phyloP scores from a whole-genome alignment of 257 asterid species.

The Solanum pennellii region DNA sequence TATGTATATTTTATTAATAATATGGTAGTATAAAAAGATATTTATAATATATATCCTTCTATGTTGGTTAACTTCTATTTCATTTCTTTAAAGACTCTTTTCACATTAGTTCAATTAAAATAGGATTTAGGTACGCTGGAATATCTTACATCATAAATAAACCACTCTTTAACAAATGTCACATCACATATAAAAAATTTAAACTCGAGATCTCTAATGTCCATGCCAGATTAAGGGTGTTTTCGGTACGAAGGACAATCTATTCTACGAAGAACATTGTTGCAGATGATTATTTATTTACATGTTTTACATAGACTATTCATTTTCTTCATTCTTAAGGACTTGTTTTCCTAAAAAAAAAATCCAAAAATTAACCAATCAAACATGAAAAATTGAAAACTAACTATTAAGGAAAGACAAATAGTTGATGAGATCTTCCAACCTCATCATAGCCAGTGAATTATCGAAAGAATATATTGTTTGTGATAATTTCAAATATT shows the following conservation, averaged over 20 bases:
- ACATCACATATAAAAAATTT: no score
- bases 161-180: no score
- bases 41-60: no score
- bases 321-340: not conserved
- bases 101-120: not conserved
- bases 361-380: not conserved
- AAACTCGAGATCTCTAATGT: not conserved
- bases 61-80: not conserved
- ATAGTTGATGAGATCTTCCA: not conserved
- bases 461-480: not conserved
- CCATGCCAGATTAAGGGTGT: no score
- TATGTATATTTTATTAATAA: not conserved
- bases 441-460: not conserved
- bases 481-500: not conserved
- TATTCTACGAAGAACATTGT: no score
- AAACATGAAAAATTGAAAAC: not conserved
- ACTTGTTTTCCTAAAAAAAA: no score
- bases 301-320: no score
- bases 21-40: no score
- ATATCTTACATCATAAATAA: no score
- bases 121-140: no score
- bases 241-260: no score
- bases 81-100: not conserved
- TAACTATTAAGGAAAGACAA: not conserved
- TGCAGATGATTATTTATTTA: no score